phyloP scores from a whole-genome alignment of 2,329 filamentous ascomycete genomes.

The Monilinia vaccinii-corymbosi region DNA sequence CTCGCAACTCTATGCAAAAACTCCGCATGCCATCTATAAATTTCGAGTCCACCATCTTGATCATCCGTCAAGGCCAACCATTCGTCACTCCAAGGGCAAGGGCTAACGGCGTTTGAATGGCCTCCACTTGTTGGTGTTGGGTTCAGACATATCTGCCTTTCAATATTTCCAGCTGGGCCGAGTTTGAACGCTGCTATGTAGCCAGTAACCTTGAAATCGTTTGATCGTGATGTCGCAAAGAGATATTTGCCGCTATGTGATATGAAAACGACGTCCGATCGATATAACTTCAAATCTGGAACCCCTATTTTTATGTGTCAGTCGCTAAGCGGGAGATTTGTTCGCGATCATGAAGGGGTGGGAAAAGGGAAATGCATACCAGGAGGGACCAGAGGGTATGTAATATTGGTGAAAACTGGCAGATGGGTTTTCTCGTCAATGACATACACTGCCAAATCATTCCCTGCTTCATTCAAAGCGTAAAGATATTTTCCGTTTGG shows the following conservation, averaged over 20 bases:
- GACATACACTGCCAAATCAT: slow-evolving; percentile 71
- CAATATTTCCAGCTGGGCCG: slow-evolving; percentile 57
- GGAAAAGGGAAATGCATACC: slow-evolving; percentile 36
- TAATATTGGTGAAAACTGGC: slow-evolving; percentile 69
- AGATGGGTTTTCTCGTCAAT: slow-evolving; percentile 65
- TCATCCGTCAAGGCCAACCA: slow-evolving; percentile 88
- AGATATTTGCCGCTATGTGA: slow-evolving; percentile 63
- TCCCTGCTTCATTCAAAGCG: slow-evolving; percentile 83
- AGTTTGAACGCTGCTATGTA: slow-evolving; percentile 78
- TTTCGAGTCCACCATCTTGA: slow-evolving; percentile 78
- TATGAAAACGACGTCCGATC: slow-evolving; percentile 73
- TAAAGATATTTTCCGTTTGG: slow-evolving; percentile 71
- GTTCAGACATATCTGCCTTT: slow-evolving; percentile 70
- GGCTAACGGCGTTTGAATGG: slow-evolving; percentile 80
- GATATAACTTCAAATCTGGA: slow-evolving; percentile 52
- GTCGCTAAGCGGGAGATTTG: not conserved
- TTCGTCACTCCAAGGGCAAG: slow-evolving; percentile 76
- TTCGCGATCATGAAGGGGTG: slow-evolving; percentile 28
- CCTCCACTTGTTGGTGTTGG: slow-evolving; percentile 82
- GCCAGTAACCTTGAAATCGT: slow-evolving; percentile 65
- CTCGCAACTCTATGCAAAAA: slow-evolving; percentile 69
- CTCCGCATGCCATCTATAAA: slow-evolving; percentile 80
- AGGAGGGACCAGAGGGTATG: slow-evolving; percentile 71
- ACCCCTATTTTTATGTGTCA: slow-evolving; percentile 2
- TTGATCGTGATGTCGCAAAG: slow-evolving; percentile 76